phyloP scores from a whole-genome alignment of 2,329 filamentous ascomycete species.

The Blastomyces parvus region DNA sequence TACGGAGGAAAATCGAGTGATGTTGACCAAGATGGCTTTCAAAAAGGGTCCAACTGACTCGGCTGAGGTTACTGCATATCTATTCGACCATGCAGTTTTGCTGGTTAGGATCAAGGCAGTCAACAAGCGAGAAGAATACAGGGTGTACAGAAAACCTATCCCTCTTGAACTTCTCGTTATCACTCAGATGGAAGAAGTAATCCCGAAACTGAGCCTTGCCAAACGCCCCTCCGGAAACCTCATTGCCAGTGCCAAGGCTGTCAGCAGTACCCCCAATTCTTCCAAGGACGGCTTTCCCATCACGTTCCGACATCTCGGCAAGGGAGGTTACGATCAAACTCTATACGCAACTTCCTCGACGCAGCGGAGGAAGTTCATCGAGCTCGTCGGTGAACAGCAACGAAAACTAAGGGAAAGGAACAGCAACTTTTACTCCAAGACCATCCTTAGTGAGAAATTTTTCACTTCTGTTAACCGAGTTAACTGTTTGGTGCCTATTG shows the following conservation, averaged over 20 bases:
- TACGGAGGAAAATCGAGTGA: conserved; percentile 82
- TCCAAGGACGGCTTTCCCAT: conserved; percentile 78
- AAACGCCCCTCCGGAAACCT: conserved; percentile 76
- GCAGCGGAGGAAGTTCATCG: conserved; percentile 90
- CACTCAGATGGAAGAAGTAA: conserved; percentile 92
- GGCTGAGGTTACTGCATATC: conserved; percentile 82
- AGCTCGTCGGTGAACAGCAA: conserved; percentile 87
- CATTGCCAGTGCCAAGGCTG: conserved; percentile 52
- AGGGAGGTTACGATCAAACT: conserved; percentile 86
- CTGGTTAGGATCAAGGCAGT: conserved; percentile 83
- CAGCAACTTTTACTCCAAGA: conserved; percentile 61
- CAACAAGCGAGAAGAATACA: conserved; percentile 88
- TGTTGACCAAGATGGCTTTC: conserved; percentile 87
- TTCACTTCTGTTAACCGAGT: conserved; percentile 82
- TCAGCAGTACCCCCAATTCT: conserved; percentile 38
- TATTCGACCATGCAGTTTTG: conserved; percentile 92
- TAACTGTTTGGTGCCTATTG: conserved; percentile 88
- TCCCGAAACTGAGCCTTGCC: conserved; percentile 66
- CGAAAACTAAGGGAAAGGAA: conserved; percentile 65
- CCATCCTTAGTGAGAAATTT: conserved; percentile 70
- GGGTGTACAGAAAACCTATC: conserved; percentile 91
- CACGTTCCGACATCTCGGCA: conserved; percentile 91
- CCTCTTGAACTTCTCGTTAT: conserved; percentile 88
- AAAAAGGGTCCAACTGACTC: conserved; percentile 87
- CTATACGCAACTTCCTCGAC: conserved; percentile 79